A percentile compares a stretch with the other conserved stretches of the same genome.
Conservation (phyloP, 768 basidiomycete genomes). For the Tephrocybe rancida region DNA sequence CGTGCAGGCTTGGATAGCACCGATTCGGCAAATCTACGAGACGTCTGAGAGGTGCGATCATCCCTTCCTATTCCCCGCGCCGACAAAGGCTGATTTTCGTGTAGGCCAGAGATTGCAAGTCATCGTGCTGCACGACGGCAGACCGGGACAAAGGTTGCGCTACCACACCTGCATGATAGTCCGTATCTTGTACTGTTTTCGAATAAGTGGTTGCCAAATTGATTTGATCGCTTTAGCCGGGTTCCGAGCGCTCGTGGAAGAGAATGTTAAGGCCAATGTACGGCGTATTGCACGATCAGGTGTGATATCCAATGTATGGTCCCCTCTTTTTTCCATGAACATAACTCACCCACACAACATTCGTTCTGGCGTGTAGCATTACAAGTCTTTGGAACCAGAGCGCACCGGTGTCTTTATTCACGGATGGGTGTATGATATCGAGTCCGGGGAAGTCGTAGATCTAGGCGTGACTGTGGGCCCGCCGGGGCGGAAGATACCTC, state of each 20-base stretch:
- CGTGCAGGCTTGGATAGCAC: constrained; percentile 42
- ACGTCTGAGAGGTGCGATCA: constrained; percentile 31
- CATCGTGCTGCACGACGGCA: constrained; percentile 26
- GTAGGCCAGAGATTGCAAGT: constrained; percentile 35
- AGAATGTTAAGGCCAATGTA: constrained; percentile 37
- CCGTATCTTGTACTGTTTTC: neutral
- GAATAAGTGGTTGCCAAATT: neutral
- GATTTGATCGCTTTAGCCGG: constrained; percentile 26
- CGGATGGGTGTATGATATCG: constrained; percentile 27
- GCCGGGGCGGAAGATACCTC: constrained; percentile 17
- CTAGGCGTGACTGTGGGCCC: constrained; percentile 22
- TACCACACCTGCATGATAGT: constrained; percentile 30
- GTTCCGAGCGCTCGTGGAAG: constrained; percentile 46
- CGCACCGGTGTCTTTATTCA: constrained; percentile 21
- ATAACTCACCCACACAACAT: neutral
- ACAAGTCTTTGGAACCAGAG: constrained; percentile 4
- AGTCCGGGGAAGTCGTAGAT: constrained; percentile 23
- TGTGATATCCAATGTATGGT: constrained; percentile 21
- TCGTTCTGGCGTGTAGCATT: constrained; percentile 6
- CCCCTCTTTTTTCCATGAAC: neutral
- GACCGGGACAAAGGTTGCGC: constrained; percentile 24
- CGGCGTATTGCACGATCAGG: constrained; percentile 18
- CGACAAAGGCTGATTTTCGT: neutral
- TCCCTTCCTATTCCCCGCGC: neutral
- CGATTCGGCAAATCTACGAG: constrained; percentile 38